phyloP scores from a whole-genome alignment of 352 stramenopile species.

The Phytophthora multivora region DNA sequence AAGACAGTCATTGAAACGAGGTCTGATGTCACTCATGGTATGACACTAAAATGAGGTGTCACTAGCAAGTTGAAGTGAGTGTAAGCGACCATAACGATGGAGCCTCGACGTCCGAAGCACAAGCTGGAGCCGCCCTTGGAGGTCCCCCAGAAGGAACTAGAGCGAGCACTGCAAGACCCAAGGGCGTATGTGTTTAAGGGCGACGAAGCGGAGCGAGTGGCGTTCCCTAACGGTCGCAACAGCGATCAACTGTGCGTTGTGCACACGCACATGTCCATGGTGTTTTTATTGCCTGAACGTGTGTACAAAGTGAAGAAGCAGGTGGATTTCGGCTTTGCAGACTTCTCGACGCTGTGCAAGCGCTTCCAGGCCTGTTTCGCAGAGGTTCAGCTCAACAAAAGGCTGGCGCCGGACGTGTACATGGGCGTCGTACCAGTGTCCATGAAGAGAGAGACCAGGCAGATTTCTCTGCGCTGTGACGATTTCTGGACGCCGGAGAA shows the following conservation, averaged over 20 bases:
- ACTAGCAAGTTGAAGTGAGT: constrained; percentile 3
- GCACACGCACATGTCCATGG: constrained; percentile 82
- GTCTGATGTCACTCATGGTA: neutral
- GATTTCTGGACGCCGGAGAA: constrained; percentile 75
- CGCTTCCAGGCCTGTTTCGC: constrained; percentile 73
- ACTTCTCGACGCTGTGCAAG: constrained; percentile 77
- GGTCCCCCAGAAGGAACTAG: constrained; percentile 46
- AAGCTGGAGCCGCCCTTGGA: constrained; percentile 63
- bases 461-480: constrained; percentile 62
- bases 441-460: constrained; percentile 56
- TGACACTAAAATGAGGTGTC: neutral
- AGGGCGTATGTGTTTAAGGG: constrained; percentile 1
- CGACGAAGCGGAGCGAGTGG: constrained; percentile 16
- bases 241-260: constrained; percentile 40
- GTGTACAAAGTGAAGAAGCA: constrained; percentile 83
- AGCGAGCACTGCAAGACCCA: constrained; percentile 31
- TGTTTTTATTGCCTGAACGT: constrained; percentile 56
- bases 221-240: constrained; percentile 22
- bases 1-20: constrained; percentile 2
- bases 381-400: constrained; percentile 75
- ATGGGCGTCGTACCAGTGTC: constrained; percentile 67
- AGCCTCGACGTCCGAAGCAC: constrained; percentile 67
- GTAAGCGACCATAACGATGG: constrained; percentile 36
- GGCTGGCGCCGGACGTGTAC: constrained; percentile 71
- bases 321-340: constrained; percentile 76